phyloP scores from a whole-genome alignment of 2,329 filamentous ascomycete genomes.

The Mollisia scopiformis region DNA sequence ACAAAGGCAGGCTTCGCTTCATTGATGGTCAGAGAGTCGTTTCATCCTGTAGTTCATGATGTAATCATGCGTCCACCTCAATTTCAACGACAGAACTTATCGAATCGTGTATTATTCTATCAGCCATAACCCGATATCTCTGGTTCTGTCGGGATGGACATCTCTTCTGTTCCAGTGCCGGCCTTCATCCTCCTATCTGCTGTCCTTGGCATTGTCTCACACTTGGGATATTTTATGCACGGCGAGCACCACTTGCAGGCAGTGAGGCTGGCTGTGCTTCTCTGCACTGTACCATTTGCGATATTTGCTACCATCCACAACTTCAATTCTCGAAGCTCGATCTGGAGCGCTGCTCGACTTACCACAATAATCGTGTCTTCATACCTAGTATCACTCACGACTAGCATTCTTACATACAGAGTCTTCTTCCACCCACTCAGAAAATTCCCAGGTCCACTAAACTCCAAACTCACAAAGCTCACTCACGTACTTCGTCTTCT shows the following conservation, averaged over 20 bases:
- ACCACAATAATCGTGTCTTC: constrained; percentile 1
- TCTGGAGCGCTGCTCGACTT: not conserved
- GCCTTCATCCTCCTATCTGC: not conserved
- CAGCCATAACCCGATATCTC: not conserved
- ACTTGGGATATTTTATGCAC: constrained; percentile 26
- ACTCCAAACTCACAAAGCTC: constrained; percentile 24
- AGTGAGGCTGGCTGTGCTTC: not conserved
- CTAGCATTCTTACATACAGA: constrained; percentile 55
- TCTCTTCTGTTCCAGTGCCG: not conserved
- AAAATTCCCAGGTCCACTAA: constrained; percentile 31
- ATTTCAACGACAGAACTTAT: not conserved
- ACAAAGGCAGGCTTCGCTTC: too few relatives aligned
- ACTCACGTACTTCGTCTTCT: constrained; percentile 14
- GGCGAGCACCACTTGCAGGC: constrained; percentile 21
- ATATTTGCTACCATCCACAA: not conserved
- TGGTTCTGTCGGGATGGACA: not conserved
- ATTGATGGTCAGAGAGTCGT: not conserved
- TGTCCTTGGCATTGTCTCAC: constrained; percentile 14
- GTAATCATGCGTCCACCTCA: not conserved
- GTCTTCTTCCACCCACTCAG: constrained; percentile 46
- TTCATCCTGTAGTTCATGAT: not conserved
- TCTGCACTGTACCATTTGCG: not conserved
- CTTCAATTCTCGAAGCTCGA: not conserved
- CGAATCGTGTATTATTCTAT: not conserved
- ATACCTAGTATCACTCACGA: constrained; percentile 39